A percentile compares a stretch with the other conserved stretches of the same genome.
phyloP scores from a whole-genome alignment of 352 stramenopile genomes.

The Globisporangium canariense region DNA sequence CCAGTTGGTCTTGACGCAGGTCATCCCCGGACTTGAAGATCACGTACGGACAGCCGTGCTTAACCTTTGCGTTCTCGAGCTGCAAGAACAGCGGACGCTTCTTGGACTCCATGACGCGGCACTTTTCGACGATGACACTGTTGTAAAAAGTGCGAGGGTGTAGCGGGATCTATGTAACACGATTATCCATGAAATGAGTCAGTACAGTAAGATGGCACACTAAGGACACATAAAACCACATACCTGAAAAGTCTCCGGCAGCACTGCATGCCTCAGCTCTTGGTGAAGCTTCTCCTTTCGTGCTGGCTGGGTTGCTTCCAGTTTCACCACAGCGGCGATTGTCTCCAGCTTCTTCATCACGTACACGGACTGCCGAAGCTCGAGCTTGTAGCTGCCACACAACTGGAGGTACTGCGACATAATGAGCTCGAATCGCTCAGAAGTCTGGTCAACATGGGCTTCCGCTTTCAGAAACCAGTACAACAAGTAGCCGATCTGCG shows the following conservation, averaged over 20 bases:
- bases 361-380: slow-evolving; percentile 89
- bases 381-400: slow-evolving; percentile 85
- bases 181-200: neutral
- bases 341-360: slow-evolving; percentile 90
- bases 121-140: slow-evolving; percentile 73
- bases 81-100: slow-evolving; percentile 90
- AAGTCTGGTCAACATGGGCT: slow-evolving; percentile 51
- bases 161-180: slow-evolving; percentile 59
- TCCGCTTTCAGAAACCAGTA: slow-evolving; percentile 85
- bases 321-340: slow-evolving; percentile 68
- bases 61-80: slow-evolving; percentile 67
- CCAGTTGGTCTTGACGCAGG: slow-evolving; percentile 92
- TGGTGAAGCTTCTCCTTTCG: slow-evolving; percentile 55
- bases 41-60: slow-evolving; percentile 60
- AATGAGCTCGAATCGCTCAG: slow-evolving; percentile 65
- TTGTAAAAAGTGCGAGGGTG: slow-evolving; percentile 82
- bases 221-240: neutral
- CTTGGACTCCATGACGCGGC: slow-evolving; percentile 92
- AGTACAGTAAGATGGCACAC: neutral
- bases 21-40: slow-evolving; percentile 94
- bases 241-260: slow-evolving; percentile 85
- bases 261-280: slow-evolving; percentile 41
- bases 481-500: slow-evolving; percentile 78
- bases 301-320: slow-evolving; percentile 30
- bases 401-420: slow-evolving; percentile 82